Evolutionary conservation across 108 stramenopile species (phyloP), one percentile per base, ranked within the genome.

Genomic region (Schizochytrium sp.): DNA sequence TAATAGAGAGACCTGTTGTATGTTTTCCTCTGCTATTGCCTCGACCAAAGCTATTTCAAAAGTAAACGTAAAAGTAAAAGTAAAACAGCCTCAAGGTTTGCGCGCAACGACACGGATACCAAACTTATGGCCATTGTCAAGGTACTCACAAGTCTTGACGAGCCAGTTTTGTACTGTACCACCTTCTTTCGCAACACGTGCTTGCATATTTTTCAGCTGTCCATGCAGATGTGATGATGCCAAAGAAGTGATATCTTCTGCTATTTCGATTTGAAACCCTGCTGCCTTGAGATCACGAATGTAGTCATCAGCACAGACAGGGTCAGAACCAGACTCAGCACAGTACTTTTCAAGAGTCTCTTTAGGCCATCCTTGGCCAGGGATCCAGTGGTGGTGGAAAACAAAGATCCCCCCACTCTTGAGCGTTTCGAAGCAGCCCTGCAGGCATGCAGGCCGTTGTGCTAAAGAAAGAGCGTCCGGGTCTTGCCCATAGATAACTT

Each of bases 311-410:
- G 76, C 76, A 2, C 40, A 40, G 5, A 83, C 76, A 7, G 49
- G 10, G 28, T 83, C 76, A 5, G 76, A 83, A 13, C 76, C 76
- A 53, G 50, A 55, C 53, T 83, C 76, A 10, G 10, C 8, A 38
- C 53, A 55, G 53, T 83, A 83, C 76, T 83, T n/a, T 10, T 10
- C 5, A n/a, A 83, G 3, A 5, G 47, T 55, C 10, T 10, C 28
- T 28, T 83, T 40, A 28, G 28, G 38, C 76, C 76, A 83, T 10
- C 53, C 53, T 5, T 7, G 76, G 15, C 76, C 76, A 42, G 76
- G 76, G 47, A 83, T 83, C 76, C 76, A 83, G 76, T 83, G 76
- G 76, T 83, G 76, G 47, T 83, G 76, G 3, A 83, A 83, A n/a
- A 28, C 53, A n/a, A 83, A 42, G 5, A 83, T 2, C n/a, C 76